Evolutionary conservation across 257 asterid genomes (phyloP).

Genomic region (Fraxinus anomala): DNA sequence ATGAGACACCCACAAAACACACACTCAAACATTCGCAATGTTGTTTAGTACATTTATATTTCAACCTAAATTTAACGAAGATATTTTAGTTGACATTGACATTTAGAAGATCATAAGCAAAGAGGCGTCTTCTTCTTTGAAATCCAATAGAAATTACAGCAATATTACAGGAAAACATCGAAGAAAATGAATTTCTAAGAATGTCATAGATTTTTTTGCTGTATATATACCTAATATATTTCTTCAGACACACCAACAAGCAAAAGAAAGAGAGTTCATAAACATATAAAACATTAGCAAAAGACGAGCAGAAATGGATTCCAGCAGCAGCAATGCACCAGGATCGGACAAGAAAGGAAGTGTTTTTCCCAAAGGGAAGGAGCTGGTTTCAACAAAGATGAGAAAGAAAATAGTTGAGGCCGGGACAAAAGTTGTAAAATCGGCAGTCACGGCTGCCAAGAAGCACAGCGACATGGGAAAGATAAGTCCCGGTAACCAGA

Average conservation of each 20-base stretch:
- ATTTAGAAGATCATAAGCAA: background rate
- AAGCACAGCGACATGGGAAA: background rate
- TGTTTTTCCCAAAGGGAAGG: slow-evolving; percentile 22
- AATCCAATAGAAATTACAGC: background rate
- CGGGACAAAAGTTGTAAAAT: slow-evolving; percentile 6
- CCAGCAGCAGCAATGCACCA: background rate
- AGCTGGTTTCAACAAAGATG: slow-evolving; percentile 30
- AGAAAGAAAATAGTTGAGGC: slow-evolving; percentile 20
- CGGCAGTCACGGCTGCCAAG: slow-evolving; percentile 24
- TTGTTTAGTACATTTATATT: too few relatives aligned
- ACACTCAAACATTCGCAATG: too few relatives aligned
- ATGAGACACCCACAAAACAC: too few relatives aligned
- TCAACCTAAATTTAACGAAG: too few relatives aligned
- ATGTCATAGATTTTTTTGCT: background rate
- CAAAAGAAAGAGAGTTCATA: background rate
- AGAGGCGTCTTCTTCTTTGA: background rate
- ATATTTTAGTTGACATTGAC: too few relatives aligned
- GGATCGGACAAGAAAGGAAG: slow-evolving; percentile 9
- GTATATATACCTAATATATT: background rate
- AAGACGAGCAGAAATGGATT: background rate
- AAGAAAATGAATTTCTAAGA: background rate
- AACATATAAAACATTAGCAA: background rate
- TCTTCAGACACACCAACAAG: background rate
- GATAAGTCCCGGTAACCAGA: background rate
- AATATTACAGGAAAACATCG: background rate